These are phyloP conservation scores for Trametes pubescens DNA, from an alignment of 1,284 basidiomycete genomes.

Conservation along the genomic window DNA sequence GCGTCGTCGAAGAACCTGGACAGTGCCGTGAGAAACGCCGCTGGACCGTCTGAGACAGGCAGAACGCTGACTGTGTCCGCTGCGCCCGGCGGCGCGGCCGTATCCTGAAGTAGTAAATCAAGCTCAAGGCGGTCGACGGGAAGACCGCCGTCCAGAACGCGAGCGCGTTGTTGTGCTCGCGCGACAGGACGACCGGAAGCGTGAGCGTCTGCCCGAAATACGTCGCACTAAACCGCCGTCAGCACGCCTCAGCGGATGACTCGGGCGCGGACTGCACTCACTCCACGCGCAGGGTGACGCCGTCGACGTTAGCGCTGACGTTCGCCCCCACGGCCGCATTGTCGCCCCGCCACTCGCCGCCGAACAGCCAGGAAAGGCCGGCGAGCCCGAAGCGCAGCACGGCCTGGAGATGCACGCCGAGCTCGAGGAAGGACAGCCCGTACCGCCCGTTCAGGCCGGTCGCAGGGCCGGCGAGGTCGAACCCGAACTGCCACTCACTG, in stretches of 20 bases:
- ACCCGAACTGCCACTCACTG: constrained; percentile 40
- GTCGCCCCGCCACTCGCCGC: constrained; percentile 41
- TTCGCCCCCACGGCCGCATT: constrained; percentile 41
- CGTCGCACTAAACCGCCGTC: constrained; percentile 37
- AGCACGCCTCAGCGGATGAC: constrained; percentile 8
- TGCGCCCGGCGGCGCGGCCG: constrained; percentile 43
- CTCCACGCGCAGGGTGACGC: constrained; percentile 47
- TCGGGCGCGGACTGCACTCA: constrained; percentile 36
- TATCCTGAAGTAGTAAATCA: constrained; percentile 47
- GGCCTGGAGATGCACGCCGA: constrained; percentile 37
- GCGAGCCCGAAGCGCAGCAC: constrained; percentile 37
- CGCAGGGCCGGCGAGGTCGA: constrained; percentile 40
- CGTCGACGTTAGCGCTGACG: constrained; percentile 41
- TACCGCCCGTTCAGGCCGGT: constrained; percentile 42
- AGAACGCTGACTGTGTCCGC: constrained; percentile 41
- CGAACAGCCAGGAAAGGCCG: constrained; percentile 40
- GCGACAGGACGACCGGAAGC: constrained; percentile 46
- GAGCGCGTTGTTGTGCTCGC: constrained; percentile 40
- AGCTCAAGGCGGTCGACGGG: constrained; percentile 43
- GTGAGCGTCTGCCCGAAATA: constrained; percentile 46
- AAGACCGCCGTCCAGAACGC: constrained; percentile 44
- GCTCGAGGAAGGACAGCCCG: constrained; percentile 43
- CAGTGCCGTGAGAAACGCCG: constrained; percentile 13
- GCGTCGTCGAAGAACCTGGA: constrained; percentile 59
- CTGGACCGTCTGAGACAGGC: constrained; percentile 1